Evolutionary conservation across 305 asterid species (phyloP).

Genomic region (Fraxinus platypoda): DNA sequence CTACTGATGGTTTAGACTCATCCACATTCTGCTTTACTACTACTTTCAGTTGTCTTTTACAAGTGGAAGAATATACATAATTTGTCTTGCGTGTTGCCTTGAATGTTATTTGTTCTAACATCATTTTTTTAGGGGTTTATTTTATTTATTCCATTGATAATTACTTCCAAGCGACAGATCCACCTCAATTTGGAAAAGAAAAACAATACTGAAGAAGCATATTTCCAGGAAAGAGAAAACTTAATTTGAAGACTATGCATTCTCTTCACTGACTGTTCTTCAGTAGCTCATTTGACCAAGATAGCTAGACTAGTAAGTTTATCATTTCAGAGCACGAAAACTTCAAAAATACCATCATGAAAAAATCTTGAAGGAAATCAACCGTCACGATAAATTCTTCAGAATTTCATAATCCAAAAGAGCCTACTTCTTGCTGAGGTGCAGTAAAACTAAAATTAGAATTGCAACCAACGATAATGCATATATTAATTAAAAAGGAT

Average conservation of each 20-base stretch:
- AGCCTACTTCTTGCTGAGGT: background rate
- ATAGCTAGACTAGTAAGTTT: background rate
- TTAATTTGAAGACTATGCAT: background rate
- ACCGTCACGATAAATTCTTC: background rate
- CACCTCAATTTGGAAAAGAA: background rate
- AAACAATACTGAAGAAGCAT: background rate
- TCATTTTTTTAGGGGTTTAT: background rate
- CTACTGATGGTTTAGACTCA: background rate
- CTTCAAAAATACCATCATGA: background rate
- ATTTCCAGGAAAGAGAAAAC: background rate
- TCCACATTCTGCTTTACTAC: background rate
- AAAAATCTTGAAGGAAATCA: background rate
- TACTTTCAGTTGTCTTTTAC: background rate
- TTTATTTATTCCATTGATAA: constrained; percentile 1
- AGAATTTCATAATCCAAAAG: background rate
- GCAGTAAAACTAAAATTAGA: background rate
- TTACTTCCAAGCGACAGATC: background rate
- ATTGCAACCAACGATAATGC: background rate
- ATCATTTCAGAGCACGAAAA: background rate
- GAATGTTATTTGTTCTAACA: background rate
- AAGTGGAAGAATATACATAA: background rate
- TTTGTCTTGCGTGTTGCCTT: background rate
- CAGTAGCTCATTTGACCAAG: background rate
- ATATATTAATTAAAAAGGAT: background rate
- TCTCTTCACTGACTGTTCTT: background rate